These are phyloP conservation scores for Trichoderma sp. DNA, from an alignment of 2,329 filamentous ascomycete genomes.

Conservation along the genomic window DNA sequence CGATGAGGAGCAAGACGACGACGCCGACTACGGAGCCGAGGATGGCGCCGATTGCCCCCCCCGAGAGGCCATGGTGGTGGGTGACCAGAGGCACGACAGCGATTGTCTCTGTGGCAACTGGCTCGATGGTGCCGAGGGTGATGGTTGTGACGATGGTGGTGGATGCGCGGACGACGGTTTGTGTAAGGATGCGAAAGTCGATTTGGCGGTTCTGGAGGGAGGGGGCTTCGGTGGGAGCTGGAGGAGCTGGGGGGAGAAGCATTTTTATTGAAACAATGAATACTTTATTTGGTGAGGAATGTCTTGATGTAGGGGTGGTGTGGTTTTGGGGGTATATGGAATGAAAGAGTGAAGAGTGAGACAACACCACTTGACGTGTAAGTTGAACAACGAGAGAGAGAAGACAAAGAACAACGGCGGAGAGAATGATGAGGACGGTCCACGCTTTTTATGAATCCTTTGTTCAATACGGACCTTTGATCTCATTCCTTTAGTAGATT, in stretches of 20 bases:
- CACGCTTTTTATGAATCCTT: not conserved
- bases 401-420: not conserved
- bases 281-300: not conserved
- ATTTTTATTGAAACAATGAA: not conserved
- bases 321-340: not conserved
- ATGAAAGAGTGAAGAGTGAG: not conserved
- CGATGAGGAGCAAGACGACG: conserved; percentile 35
- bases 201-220: conserved; percentile 27
- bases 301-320: not conserved
- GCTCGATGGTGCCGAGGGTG: conserved; percentile 27
- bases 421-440: not conserved
- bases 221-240: conserved; percentile 10
- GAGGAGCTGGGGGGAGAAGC: conserved; percentile 12
- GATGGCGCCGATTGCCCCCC: conserved; percentile 41
- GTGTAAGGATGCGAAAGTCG: conserved; percentile 34
- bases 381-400: not conserved
- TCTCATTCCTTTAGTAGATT: not conserved
- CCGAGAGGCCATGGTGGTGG: conserved; percentile 29
- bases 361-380: not conserved
- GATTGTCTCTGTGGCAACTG: conserved; percentile 19
- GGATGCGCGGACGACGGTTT: conserved; percentile 34
- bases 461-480: not conserved
- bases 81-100: conserved; percentile 5
- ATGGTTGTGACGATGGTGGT: conserved; percentile 39
- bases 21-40: conserved; percentile 39